phyloP scores from a whole-genome alignment of 148 eudicot species.

The Rheum nobile region DNA sequence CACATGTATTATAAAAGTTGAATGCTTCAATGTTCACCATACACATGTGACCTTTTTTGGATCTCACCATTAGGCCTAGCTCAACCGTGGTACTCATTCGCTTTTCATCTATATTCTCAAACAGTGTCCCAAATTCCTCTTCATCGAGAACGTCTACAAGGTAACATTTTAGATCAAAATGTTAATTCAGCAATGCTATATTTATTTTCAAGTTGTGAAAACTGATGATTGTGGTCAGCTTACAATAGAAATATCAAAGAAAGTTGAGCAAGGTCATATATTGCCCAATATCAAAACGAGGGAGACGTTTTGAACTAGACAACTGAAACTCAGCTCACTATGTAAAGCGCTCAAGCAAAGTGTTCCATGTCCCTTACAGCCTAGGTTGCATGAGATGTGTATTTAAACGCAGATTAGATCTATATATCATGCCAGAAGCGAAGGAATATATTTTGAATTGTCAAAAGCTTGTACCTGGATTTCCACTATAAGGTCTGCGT shows the following conservation, averaged over 20 bases:
- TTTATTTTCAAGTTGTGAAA: neutral
- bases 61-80: conserved; percentile 2
- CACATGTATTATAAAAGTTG: neutral
- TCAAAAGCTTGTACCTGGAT: neutral
- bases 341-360: too few relatives aligned
- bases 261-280: too few relatives aligned
- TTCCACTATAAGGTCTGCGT: conserved; percentile 5
- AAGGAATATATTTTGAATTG: neutral
- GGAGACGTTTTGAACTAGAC: too few relatives aligned
- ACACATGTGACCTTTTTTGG: neutral
- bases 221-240: neutral
- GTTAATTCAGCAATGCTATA: neutral
- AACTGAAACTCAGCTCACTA: too few relatives aligned
- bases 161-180: neutral
- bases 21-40: neutral
- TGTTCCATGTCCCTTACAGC: too few relatives aligned
- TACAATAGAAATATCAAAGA: neutral
- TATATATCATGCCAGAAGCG: neutral
- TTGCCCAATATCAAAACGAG: too few relatives aligned
- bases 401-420: too few relatives aligned
- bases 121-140: neutral
- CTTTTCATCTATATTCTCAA: neutral
- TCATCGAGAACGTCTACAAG: neutral
- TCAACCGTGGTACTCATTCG: neutral
- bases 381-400: too few relatives aligned